Evolutionary conservation across 2,329 filamentous ascomycete genomes (phyloP).

Genomic region (Emmonsiellopsis sp.): DNA sequence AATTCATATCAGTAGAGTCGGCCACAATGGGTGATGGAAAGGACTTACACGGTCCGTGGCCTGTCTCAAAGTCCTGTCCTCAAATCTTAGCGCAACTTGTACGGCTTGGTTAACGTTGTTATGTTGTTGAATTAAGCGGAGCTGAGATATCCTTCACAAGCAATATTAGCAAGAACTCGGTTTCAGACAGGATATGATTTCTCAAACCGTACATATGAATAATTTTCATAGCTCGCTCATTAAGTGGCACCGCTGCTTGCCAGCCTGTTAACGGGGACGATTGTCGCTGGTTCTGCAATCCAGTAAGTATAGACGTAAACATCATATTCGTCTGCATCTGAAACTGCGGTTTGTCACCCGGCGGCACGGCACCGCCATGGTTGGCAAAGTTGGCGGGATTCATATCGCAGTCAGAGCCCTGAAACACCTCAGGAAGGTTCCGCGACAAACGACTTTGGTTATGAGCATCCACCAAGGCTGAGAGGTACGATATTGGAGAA

Average conservation of each 20-base stretch:
- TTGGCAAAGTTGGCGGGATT: constrained; percentile 34
- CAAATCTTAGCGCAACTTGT: constrained; percentile 35
- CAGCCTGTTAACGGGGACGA: constrained; percentile 31
- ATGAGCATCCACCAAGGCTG: constrained; percentile 1
- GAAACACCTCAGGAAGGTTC: constrained; percentile 14
- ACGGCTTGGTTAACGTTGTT: constrained; percentile 30
- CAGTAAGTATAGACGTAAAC: constrained; percentile 29
- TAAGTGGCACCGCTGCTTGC: constrained; percentile 32
- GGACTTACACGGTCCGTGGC: constrained; percentile 25
- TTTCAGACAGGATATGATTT: neutral
- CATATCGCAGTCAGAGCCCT: constrained; percentile 32
- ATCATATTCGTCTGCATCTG: constrained; percentile 27
- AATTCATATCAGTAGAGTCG: constrained; percentile 3
- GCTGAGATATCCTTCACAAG: constrained; percentile 31
- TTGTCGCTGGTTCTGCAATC: constrained; percentile 30
- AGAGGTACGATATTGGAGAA: no score
- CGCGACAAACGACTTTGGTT: constrained; percentile 7
- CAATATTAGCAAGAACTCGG: neutral
- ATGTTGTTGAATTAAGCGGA: constrained; percentile 37
- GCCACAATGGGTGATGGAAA: neutral
- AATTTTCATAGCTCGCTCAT: constrained; percentile 33
- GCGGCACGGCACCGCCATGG: constrained; percentile 27
- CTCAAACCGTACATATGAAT: constrained; percentile 33
- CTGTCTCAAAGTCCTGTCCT: constrained; percentile 37
- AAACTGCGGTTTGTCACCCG: constrained; percentile 22